Conservation (phyloP, 345 rosid species). For the Hypericum androsaemum region DNA sequence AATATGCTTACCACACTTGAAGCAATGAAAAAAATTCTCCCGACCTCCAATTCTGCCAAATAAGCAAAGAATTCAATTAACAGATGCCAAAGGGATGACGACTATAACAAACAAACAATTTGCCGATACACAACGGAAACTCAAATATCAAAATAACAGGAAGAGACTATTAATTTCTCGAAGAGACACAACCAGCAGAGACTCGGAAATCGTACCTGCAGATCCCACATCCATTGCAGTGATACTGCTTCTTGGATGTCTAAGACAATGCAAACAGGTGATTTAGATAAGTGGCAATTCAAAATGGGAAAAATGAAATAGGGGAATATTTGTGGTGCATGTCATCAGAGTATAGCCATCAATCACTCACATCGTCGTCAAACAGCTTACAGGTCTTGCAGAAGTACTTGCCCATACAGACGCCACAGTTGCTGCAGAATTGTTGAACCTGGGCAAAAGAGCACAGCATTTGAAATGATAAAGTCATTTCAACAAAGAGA, state of each 20-base stretch:
- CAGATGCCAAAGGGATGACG: not conserved
- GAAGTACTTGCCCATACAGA: constrained; percentile 80
- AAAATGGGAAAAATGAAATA: not conserved
- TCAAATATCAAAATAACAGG: not conserved
- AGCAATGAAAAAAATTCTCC: constrained; percentile 83
- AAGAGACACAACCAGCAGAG: not conserved
- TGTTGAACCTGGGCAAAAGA: constrained; percentile 48
- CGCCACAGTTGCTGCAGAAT: constrained; percentile 62
- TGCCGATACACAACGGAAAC: not conserved
- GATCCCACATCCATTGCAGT: constrained; percentile 82
- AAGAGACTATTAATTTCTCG: not conserved
- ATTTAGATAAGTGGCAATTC: constrained; percentile 3
- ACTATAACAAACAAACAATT: not conserved
- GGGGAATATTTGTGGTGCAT: not conserved
- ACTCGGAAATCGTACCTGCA: constrained; percentile 50
- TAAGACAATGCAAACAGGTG: constrained; percentile 22
- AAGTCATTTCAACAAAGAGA: not conserved
- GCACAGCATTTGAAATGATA: not conserved
- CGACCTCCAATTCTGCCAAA: constrained; percentile 60
- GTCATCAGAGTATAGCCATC: not conserved
- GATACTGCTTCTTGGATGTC: constrained; percentile 73
- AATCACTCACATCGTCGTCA: constrained; percentile 72
- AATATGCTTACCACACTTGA: constrained; percentile 67
- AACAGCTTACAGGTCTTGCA: constrained; percentile 68
- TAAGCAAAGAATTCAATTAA: constrained; percentile 5